Conservation (phyloP, 75 land plant species). For the Pinus tabuliformis region DNA sequence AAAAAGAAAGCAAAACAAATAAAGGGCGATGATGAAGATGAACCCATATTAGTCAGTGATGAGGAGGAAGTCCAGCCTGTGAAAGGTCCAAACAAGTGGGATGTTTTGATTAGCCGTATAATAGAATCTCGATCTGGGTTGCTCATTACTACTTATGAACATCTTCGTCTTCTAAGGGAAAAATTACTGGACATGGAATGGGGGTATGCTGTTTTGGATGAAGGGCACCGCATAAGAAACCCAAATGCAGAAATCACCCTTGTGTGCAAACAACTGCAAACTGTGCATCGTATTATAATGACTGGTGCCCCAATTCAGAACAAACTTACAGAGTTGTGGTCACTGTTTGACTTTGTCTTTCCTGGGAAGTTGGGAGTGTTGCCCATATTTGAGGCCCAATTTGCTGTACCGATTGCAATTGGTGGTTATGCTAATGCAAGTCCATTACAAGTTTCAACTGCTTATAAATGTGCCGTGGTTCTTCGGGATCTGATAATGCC, state of each 20-base stretch:
- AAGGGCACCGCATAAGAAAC: conserved; percentile 96
- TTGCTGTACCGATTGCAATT: conserved; percentile 85
- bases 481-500: conserved; percentile 97
- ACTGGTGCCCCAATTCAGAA: conserved; percentile 99
- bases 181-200: conserved; percentile 84
- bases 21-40: conserved; percentile 58
- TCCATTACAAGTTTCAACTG: conserved; percentile 96
- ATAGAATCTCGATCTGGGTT: conserved; percentile 64
- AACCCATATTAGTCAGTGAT: conserved; percentile 41
- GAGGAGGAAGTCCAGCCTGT: conserved; percentile 25
- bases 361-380: conserved; percentile 97
- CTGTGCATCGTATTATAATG: conserved; percentile 98
- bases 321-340: conserved; percentile 91
- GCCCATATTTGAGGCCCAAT: conserved; percentile 97
- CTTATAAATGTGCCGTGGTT: conserved; percentile 95
- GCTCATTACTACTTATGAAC: conserved; percentile 96
- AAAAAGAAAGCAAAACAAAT: conserved; percentile 26
- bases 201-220: conserved; percentile 99
- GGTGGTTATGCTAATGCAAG: conserved; percentile 99
- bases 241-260: conserved; percentile 94
- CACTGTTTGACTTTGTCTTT: conserved; percentile 96
- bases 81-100: conserved; percentile 69
- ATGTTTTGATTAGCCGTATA: conserved; percentile 65
- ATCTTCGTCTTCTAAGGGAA: conserved; percentile 72
- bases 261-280: conserved; percentile 92